These are phyloP conservation scores for Zygosaccharomyces gambellarensis DNA, from an alignment of 805 yeast species.

Conservation along the genomic window DNA sequence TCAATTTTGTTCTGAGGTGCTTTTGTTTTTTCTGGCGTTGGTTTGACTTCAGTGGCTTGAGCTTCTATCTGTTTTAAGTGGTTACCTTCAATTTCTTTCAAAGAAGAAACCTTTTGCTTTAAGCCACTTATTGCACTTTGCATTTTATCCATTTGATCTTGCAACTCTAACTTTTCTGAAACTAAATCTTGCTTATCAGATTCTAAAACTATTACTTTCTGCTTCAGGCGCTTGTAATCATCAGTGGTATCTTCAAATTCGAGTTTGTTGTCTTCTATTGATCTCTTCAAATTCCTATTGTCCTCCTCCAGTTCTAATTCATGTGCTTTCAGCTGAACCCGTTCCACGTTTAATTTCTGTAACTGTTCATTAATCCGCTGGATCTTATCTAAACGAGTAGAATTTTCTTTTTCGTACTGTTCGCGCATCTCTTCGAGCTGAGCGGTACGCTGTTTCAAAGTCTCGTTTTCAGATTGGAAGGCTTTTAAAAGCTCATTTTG, in stretches of 20 bases:
- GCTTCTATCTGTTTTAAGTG: conserved; percentile 3
- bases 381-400: conserved; percentile 14
- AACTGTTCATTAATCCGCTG: conserved; percentile 29
- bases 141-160: conserved; percentile 24
- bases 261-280: conserved; percentile 15
- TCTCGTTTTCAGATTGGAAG: conserved; percentile 29
- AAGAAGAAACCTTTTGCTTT: conserved; percentile 12
- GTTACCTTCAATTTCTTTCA: conserved; percentile 5
- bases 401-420: conserved; percentile 19
- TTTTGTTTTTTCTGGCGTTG: conserved; percentile 6
- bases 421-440: conserved; percentile 20
- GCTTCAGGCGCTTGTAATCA: conserved; percentile 19
- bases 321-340: conserved; percentile 29
- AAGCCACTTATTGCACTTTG: conserved; percentile 15
- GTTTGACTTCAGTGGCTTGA: conserved; percentile 3
- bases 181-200: conserved; percentile 20
- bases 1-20: not conserved
- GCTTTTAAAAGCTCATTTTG: conserved; percentile 35
- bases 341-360: conserved; percentile 29
- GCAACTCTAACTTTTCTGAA: conserved; percentile 24
- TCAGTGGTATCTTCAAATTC: conserved; percentile 18
- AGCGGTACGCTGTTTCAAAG: conserved; percentile 18
- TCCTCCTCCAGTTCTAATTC: conserved; percentile 29
- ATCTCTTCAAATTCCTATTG: conserved; percentile 22
- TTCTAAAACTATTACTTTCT: conserved; percentile 17